Conservation (phyloP, 371 early-diverging fungal species). For the Thermomucor indicae-seudaticae region DNA sequence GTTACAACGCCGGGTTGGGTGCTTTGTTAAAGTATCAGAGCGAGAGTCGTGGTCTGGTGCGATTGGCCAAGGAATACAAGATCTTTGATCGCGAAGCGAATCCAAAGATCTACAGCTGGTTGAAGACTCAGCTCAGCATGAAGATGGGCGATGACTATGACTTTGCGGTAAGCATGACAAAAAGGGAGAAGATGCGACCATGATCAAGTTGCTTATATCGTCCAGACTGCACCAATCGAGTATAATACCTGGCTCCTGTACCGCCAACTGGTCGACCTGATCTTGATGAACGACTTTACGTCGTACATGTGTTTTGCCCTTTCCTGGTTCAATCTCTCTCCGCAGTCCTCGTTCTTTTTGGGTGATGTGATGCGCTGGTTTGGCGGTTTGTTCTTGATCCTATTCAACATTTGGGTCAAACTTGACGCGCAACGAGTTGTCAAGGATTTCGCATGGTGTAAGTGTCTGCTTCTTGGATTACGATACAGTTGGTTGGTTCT, state of each 20-base stretch:
- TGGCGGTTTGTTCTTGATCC: conserved; percentile 75
- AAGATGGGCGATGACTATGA: conserved; percentile 89
- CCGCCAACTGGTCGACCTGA: conserved; percentile 89
- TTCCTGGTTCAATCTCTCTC: conserved; percentile 60
- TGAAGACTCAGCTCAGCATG: conserved; percentile 65
- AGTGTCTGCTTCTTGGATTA: too few species aligned
- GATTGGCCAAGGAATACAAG: conserved; percentile 56
- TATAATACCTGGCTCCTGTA: conserved; percentile 95
- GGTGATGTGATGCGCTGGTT: conserved; percentile 67
- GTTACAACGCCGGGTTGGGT: conserved; percentile 88
- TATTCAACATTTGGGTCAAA: conserved; percentile 95
- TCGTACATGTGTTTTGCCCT: conserved; percentile 83
- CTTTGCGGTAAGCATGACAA: conserved; percentile 54
- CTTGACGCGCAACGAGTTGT: conserved; percentile 94
- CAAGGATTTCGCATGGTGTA: conserved; percentile 97
- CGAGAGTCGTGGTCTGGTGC: conserved; percentile 65
- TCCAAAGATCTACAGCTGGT: conserved; percentile 56
- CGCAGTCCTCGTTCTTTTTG: conserved; percentile 43
- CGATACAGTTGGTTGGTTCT: too few species aligned
- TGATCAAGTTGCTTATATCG: too few species aligned
- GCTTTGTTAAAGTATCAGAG: conserved; percentile 79
- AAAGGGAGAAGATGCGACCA: neutral
- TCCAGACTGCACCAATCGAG: conserved; percentile 78
- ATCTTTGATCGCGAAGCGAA: conserved; percentile 55
- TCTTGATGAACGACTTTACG: conserved; percentile 89